Base-by-base conservation (phyloP, 225 moss, liverwort and hornwort species). In the Anthoceros angustus region DNA sequence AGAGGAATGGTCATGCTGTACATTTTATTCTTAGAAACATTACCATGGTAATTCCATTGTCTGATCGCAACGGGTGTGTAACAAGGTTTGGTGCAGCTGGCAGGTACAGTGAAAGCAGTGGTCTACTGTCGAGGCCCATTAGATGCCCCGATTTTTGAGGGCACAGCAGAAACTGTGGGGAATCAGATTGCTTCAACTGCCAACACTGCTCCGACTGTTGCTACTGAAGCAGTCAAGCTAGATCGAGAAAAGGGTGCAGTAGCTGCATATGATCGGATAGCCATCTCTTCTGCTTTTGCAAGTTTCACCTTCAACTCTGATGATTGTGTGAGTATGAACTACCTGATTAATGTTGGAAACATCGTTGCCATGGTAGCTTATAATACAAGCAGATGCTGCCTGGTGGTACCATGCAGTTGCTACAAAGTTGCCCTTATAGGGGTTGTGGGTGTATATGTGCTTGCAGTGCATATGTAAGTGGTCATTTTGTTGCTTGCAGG, bases 261-360 rank as follows among this genome's bases (percentile, higher is more conserved):
- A 16, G 98, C 98, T 73, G 98, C 89, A 50, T 98, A 98, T 72
- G 98, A 98, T 70, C 82, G 74, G 61, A 74, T 98, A 66, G 84
- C 98, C 20, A 75, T 98, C 69, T 74, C 79, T 66, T 86, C 87
- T 67, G 92, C 81, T 68, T 92, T 89, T 67, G 72, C 87, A 69
- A 98, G 98, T 74, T 98, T 98, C 76, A 98, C 92, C 15, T 92
- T 92, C 68, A 92, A 92, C 69, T 86, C 89, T 43, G 98, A 92
- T 48, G 82, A 92, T 69, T 92, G 92, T 76, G 98, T 98, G 74
- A 86, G 92, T 84, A 32, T 32, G 32, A 32, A 32, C 32, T 1
- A 32, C 32, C 32, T 32, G 32, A 32, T 32, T 32, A 32, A 1
- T 32, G 32, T 32, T 32, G 32, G 32, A 32, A 32, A 32, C 32